Conservation (phyloP, 1,284 basidiomycete species). For the Sphagnurus paluster region DNA sequence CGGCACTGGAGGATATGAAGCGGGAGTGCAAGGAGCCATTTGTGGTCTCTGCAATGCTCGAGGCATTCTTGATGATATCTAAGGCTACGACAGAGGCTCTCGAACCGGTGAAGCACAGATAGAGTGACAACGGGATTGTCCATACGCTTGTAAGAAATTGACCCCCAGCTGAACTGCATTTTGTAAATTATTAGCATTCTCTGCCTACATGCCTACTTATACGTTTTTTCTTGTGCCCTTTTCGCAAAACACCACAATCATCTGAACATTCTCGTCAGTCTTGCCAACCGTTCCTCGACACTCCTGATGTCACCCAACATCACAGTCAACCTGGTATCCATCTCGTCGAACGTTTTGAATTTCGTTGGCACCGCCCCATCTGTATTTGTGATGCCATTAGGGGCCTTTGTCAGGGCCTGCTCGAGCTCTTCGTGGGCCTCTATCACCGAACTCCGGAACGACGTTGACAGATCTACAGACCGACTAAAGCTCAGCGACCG, state of each 20-base stretch:
- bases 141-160: too few relatives aligned
- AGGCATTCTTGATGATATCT: conserved; percentile 42
- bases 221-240: too few relatives aligned
- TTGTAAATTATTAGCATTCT: conserved; percentile 1
- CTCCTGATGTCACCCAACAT: conserved; percentile 17
- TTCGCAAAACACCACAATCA: too few relatives aligned
- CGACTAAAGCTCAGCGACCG: conserved; percentile 20
- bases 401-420: background rate
- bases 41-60: conserved; percentile 46
- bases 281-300: conserved; percentile 16
- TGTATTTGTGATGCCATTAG: background rate
- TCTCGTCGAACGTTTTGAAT: conserved; percentile 11
- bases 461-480: conserved; percentile 14
- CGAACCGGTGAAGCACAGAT: conserved; percentile 1
- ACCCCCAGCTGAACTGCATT: too few relatives aligned
- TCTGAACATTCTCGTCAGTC: conserved; percentile 9
- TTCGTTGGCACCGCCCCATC: background rate
- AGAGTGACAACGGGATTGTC: too few relatives aligned
- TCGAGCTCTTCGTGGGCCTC: background rate
- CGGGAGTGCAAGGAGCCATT: conserved; percentile 45
- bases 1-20: conserved; percentile 35
- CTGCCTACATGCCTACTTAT: too few relatives aligned
- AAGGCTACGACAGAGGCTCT: conserved; percentile 28
- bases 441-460: conserved; percentile 6
- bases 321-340: conserved; percentile 15